These are phyloP conservation scores for Diospyros lotus DNA, from an alignment of 148 eudicot species.

Conservation along the genomic window DNA sequence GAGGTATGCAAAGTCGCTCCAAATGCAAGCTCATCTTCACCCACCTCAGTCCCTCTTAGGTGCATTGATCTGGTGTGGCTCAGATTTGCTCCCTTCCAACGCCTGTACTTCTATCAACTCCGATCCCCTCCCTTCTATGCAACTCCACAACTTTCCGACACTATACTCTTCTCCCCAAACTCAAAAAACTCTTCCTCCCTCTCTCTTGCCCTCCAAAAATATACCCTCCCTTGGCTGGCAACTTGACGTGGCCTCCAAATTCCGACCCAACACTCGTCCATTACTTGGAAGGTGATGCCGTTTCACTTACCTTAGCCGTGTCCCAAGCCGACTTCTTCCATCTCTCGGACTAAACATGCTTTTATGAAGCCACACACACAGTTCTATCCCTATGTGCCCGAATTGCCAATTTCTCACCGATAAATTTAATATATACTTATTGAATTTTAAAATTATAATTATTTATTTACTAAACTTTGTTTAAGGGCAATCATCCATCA, in stretches of 20 bases:
- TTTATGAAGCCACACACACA: background rate
- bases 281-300: background rate
- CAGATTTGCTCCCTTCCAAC: slow-evolving; percentile 10
- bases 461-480: no score
- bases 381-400: slow-evolving; percentile 1
- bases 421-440: no score
- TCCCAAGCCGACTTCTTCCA: background rate
- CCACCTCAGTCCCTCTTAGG: background rate
- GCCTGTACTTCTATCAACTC: slow-evolving; percentile 4
- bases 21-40: background rate
- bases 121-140: slow-evolving; percentile 8
- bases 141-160: background rate
- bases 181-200: slow-evolving; percentile 8
- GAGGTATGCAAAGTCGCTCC: slow-evolving; percentile 15
- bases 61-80: slow-evolving; percentile 5
- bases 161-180: background rate
- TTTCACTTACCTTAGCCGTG: slow-evolving; percentile 12
- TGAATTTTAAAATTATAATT: no score
- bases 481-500: no score
- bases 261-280: slow-evolving; percentile 2
- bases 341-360: background rate
- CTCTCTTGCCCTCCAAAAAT: slow-evolving; percentile 8
- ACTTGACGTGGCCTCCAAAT: slow-evolving; percentile 1
- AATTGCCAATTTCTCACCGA: background rate
- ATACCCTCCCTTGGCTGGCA: slow-evolving; percentile 5